Evolutionary conservation across 768 basidiomycete genomes (phyloP), one percentile per base, ranked within the genome.

Genomic region (Mycena indigotica): DNA sequence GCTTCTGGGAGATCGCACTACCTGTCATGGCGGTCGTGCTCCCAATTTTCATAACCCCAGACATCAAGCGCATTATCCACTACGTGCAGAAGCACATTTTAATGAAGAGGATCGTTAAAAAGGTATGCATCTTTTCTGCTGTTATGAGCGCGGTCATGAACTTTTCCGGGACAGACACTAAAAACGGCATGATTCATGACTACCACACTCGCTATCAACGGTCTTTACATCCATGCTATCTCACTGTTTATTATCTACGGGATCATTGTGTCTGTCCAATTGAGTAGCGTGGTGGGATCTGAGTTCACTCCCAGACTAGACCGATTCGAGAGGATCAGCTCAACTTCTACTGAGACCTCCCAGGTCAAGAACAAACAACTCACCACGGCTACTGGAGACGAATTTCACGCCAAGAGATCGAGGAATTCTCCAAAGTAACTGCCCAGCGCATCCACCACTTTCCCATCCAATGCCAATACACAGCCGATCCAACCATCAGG

Each of bases 1-100:
- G 86, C 10, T 89, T 88, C 76, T 88, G 88, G 87, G 72, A 75
- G 53, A 80, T 88, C 51, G 83, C 84, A 0, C 66, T 87, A 1
- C 87, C 86, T 0, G 72, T 86, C 25, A 82, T 86, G 80, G 69
- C 70, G 17, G 60, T 84, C 29, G 73, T 86, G 41, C 67, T 85
- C 21, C 77, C 82, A 29, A 53, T 82, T 4, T 86, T 87, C 70
- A 67, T 83, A 66, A 76, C 73, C 61, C 64, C 73, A 17, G 87
- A 88, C 64, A 68, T 88, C 58, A 67, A 65, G 56, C 70, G 75
- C 28, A 63, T 81, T 56, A 68, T 69, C 41, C 80, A 80, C 57
- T 81, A 82, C 56, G 35, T 82, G 30, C 70, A 73, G 61, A 85
- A 84, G 69, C 72, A 73, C 50, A 63, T 74, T 2, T 50, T 63